These are phyloP conservation scores for Sequoia sempervirens DNA, from an alignment of 75 land plant species.

Conservation along the genomic window DNA sequence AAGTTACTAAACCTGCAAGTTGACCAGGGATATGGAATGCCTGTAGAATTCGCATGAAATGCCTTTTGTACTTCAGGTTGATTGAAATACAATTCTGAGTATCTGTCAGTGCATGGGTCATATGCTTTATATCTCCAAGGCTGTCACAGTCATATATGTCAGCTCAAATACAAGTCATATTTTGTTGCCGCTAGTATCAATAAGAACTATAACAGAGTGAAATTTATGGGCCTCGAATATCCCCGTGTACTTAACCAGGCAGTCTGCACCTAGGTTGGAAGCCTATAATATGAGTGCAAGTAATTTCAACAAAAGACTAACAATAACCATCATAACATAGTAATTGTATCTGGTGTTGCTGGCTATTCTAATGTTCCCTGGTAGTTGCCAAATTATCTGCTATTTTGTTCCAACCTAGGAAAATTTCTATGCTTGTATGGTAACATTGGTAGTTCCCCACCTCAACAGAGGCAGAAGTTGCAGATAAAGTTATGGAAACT, in stretches of 20 bases:
- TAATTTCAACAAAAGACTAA: neutral
- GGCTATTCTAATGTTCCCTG: neutral
- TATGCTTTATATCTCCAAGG: conserved; percentile 44
- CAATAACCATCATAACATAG: neutral
- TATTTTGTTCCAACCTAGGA: no score
- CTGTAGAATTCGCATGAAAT: conserved; percentile 86
- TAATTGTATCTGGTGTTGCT: neutral
- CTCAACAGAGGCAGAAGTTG: neutral
- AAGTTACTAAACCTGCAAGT: conserved; percentile 67
- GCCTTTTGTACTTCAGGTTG: conserved; percentile 93
- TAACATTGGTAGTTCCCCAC: neutral
- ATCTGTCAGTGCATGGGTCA: conserved; percentile 80
- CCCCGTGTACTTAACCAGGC: neutral
- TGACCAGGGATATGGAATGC: conserved; percentile 65
- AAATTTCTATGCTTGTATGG: no score
- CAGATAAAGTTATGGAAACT: neutral
- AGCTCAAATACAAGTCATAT: neutral
- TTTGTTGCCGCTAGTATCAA: neutral
- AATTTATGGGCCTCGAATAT: neutral
- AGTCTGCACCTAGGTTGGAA: neutral
- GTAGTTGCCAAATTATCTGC: neutral
- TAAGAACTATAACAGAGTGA: neutral
- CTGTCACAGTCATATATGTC: conserved; percentile 9
- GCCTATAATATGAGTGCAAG: neutral
- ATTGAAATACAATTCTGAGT: conserved; percentile 75